phyloP scores from a whole-genome alignment of 2,329 filamentous ascomycete species.

The Sporothrix variecibatus region DNA sequence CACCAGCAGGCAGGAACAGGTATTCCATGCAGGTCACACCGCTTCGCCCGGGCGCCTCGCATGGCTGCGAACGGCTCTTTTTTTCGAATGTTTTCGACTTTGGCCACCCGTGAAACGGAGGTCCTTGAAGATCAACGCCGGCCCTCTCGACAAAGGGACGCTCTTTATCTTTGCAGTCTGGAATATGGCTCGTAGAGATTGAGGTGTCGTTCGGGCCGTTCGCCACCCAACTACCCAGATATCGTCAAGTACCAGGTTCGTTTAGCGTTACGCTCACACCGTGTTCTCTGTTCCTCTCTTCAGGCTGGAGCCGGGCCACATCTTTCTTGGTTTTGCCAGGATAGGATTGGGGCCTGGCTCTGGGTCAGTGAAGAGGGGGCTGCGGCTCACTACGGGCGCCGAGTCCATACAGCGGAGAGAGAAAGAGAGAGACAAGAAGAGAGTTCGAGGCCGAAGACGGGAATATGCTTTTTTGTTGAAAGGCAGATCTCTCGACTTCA shows the following conservation, averaged over 20 bases:
- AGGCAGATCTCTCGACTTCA: background rate
- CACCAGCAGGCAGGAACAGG: conserved; percentile 17
- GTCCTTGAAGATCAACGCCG: background rate
- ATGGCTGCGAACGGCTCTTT: background rate
- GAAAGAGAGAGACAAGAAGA: background rate
- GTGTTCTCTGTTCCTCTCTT: conserved; percentile 26
- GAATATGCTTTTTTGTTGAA: background rate
- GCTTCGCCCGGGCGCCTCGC: background rate
- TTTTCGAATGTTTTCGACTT: background rate
- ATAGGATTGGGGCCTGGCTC: background rate
- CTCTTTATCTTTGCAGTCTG: background rate
- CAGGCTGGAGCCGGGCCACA: background rate
- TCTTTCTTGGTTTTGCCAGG: background rate
- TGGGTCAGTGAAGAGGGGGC: conserved; percentile 33
- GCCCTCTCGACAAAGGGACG: background rate
- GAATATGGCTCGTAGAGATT: background rate
- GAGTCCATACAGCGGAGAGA: conserved; percentile 52
- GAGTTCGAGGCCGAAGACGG: background rate
- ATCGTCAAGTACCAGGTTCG: conserved; percentile 28
- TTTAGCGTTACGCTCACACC: conserved; percentile 27
- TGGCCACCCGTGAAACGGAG: conserved; percentile 21
- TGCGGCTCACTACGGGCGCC: conserved; percentile 85
- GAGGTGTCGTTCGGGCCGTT: background rate
- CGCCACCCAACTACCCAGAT: background rate
- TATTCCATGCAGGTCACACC: conserved; percentile 7